Conservation (phyloP, 371 early-diverging fungal species). For the Lichtheimia ramosa region DNA sequence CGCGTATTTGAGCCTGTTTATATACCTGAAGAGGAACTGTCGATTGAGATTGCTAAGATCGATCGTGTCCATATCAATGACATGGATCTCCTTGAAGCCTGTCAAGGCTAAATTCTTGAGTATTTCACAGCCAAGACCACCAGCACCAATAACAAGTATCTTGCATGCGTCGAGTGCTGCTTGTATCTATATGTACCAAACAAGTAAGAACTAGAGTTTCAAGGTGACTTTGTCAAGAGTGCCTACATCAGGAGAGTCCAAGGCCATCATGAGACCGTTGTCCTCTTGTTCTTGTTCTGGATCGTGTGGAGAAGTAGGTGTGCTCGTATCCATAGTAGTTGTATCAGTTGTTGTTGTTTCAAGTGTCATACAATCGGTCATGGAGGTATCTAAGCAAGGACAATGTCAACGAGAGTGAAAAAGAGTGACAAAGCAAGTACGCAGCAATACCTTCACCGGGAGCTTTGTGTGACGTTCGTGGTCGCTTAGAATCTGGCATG, state of each 20-base stretch:
- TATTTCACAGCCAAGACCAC: constrained; percentile 99
- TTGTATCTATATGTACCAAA: constrained; percentile 18
- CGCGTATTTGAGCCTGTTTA: neutral
- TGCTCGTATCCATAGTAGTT: constrained; percentile 1
- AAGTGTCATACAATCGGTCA: neutral
- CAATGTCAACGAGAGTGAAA: neutral
- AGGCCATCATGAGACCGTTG: constrained; percentile 11
- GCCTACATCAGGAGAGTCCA: constrained; percentile 8
- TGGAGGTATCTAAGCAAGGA: neutral
- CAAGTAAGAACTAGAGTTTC: neutral
- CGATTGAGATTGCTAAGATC: constrained; percentile 98
- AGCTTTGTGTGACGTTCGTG: constrained; percentile 10
- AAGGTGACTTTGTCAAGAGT: too few species aligned
- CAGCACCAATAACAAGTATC: constrained; percentile 88
- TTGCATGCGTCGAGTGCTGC: constrained; percentile 33
- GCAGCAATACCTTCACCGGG: constrained; percentile 1
- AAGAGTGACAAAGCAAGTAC: constrained; percentile 1
- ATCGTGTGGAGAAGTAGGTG: constrained; percentile 1
- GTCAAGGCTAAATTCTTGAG: constrained; percentile 91
- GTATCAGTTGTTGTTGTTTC: neutral
- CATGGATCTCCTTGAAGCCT: constrained; percentile 85
- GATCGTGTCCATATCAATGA: constrained; percentile 98
- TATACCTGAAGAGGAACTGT: constrained; percentile 93
- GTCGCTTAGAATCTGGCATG: constrained; percentile 9
- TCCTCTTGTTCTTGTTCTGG: constrained; percentile 6